Evolutionary conservation across 805 yeast species (phyloP), one percentile per base, ranked within the genome.

Genomic region (Metschnikowia lachancei): DNA sequence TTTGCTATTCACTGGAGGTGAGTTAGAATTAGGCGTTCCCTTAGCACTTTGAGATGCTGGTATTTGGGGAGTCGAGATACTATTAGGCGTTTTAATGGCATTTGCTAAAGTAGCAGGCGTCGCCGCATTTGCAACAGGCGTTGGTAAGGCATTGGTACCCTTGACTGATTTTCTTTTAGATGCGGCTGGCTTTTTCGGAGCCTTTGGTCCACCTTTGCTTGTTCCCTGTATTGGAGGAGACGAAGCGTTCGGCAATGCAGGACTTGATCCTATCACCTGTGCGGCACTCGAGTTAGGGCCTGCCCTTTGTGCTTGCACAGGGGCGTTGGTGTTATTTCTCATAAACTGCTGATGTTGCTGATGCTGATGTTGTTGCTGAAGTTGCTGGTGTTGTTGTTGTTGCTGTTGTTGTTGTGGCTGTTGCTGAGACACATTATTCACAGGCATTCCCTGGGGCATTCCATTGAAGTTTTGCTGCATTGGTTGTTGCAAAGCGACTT

Each of bases 21-120:
- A 67, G 46, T 62, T 65, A 7, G 59, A 74, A 5, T 55, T 54
- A 1, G 77, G 77, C 1, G 77, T 72, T 44, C 71, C 70, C 56
- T 67, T 72, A 51, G 63, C 66, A 45, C 74, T 68, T 18, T 69
- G 68, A 4, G 62, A 48, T 18, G 59, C 60, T 4, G 65, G 62
- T 10, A 71, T 59, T 44, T 68, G 75, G 1, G 77, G 76, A 0
- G 76, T 72, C 3, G 73, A 61, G 10, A 69, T 69, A 51, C 73
- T 67, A 49, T 69, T 69, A 1, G 77, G 77, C 2, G 77, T 72
- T 46, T 70, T 72, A 55, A 71, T 67, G 18, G 74, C 61, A 49
- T 63, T 65, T 11, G 67, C 67, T 52, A 69, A 55, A 3, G 70
- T 55, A 1, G 70, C 67, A 1, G 75, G 76, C 0, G 75, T 69